Evolutionary conservation across 805 yeast genomes (phyloP).

Genomic region (Ogataea allantospora): DNA sequence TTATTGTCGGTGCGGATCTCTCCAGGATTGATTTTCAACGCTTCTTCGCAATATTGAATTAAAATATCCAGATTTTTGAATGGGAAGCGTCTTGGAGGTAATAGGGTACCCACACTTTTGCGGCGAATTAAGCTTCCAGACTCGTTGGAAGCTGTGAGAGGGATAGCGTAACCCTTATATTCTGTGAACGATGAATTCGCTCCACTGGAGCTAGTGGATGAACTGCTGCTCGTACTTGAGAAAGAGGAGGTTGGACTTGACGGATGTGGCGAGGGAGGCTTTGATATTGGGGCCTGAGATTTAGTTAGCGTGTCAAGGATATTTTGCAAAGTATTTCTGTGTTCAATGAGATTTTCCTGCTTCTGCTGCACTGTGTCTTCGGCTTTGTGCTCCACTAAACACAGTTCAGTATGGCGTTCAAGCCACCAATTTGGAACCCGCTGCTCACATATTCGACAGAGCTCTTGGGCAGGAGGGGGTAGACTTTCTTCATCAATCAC

Average conservation of each 20-base stretch:
- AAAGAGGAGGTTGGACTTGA: constrained; percentile 26
- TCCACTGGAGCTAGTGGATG: constrained; percentile 18
- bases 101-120: constrained; percentile 42
- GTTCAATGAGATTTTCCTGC: constrained; percentile 79
- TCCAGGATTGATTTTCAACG: constrained; percentile 71
- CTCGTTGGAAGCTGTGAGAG: constrained; percentile 26
- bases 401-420: constrained; percentile 84
- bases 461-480: constrained; percentile 77
- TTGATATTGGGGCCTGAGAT: constrained; percentile 17
- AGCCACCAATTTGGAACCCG: constrained; percentile 95
- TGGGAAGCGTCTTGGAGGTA: constrained; percentile 51
- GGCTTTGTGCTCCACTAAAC: constrained; percentile 79
- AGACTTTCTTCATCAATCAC: constrained; percentile 60
- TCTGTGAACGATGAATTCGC: constrained; percentile 34
- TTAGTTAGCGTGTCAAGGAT: constrained; percentile 41
- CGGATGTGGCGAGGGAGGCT: constrained; percentile 24
- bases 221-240: constrained; percentile 17
- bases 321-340: constrained; percentile 47
- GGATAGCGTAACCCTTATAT: constrained; percentile 58
- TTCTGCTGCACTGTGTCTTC: constrained; percentile 71
- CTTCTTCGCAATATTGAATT: constrained; percentile 69
- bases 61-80: constrained; percentile 57
- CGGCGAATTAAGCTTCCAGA: constrained; percentile 28
- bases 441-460: constrained; percentile 91
- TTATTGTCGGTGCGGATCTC: constrained; percentile 40